phyloP scores from a whole-genome alignment of 306 rosid genomes.

The Quercus ilex region DNA sequence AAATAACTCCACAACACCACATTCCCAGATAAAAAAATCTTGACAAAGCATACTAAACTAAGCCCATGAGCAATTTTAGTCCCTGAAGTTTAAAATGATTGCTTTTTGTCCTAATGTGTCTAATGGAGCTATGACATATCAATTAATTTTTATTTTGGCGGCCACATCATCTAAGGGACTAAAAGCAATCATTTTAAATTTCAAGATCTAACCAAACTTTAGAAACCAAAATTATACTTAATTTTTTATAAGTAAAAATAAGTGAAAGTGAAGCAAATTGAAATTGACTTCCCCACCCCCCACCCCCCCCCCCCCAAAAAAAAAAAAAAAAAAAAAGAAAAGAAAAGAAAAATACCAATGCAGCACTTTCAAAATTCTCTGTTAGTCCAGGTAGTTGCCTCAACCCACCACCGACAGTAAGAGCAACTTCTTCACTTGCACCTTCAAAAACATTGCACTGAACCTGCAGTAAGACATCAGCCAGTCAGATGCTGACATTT shows the following conservation, averaged over 20 bases:
- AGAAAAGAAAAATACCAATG: constrained; percentile 55
- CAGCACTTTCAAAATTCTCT: constrained; percentile 75
- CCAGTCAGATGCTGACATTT: constrained; percentile 9
- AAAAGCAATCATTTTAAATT: no score
- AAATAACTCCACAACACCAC: not conserved
- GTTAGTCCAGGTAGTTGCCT: constrained; percentile 79
- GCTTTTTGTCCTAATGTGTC: no score
- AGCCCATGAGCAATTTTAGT: no score
- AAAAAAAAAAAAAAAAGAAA: not conserved
- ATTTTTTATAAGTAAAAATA: no score
- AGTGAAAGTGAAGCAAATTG: no score
- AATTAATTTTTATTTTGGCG: no score
- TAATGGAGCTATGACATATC: no score
- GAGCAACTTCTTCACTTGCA: constrained; percentile 73
- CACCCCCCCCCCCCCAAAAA: not conserved
- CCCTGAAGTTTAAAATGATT: no score
- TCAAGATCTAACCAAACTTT: no score
- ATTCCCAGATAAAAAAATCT: not conserved
- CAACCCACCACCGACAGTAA: constrained; percentile 83
- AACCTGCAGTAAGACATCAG: constrained; percentile 49
- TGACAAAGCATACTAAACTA: not conserved
- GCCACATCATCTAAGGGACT: no score
- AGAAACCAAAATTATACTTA: no score
- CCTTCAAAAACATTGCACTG: constrained; percentile 93
- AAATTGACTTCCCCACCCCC: no score